Percentiles rank a stretch among this genome's conserved stretches.
phyloP scores from a whole-genome alignment of 2,329 filamentous ascomycete species.

The Microcyclospora pomicola region DNA sequence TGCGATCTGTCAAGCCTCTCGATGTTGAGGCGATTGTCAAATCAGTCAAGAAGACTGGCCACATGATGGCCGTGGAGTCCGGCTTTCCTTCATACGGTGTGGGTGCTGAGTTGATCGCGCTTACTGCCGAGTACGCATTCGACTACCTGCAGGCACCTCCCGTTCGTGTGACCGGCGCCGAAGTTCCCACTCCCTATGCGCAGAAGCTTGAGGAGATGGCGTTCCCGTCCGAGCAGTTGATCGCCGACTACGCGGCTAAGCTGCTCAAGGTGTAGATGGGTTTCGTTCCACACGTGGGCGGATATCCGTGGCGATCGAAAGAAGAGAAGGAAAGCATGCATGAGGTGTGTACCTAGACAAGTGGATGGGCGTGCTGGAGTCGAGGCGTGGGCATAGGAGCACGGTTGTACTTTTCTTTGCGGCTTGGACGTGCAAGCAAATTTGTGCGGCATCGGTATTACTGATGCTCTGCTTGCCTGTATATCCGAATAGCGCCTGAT shows the following conservation, averaged over 20 bases:
- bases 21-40: slow-evolving; percentile 92
- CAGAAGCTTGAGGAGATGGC: slow-evolving; percentile 84
- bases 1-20: slow-evolving; percentile 91
- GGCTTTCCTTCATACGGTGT: slow-evolving; percentile 95
- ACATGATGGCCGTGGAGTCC: slow-evolving; percentile 81
- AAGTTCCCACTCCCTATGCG: slow-evolving; percentile 94
- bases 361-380: too few relatives aligned
- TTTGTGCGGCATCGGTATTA: too few relatives aligned
- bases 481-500: too few relatives aligned
- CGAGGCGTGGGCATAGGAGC: too few relatives aligned
- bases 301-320: too few relatives aligned
- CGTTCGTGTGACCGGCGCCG: slow-evolving; percentile 86
- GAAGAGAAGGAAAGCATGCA: too few relatives aligned
- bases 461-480: too few relatives aligned
- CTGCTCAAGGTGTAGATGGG: slow-evolving; percentile 54
- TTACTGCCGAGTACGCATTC: slow-evolving; percentile 95
- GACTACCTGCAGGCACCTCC: slow-evolving; percentile 94
- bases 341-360: too few relatives aligned
- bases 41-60: slow-evolving; percentile 96
- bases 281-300: too few relatives aligned
- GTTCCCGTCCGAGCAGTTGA: slow-evolving; percentile 83
- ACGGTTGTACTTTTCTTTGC: too few relatives aligned
- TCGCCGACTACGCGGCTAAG: slow-evolving; percentile 80
- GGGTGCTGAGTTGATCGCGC: slow-evolving; percentile 77
- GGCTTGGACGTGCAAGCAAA: too few relatives aligned